A percentile compares a stretch with the other conserved stretches of the same genome.
Conservation (phyloP, 257 asterid species). For the Solanum pinnatisectum region DNA sequence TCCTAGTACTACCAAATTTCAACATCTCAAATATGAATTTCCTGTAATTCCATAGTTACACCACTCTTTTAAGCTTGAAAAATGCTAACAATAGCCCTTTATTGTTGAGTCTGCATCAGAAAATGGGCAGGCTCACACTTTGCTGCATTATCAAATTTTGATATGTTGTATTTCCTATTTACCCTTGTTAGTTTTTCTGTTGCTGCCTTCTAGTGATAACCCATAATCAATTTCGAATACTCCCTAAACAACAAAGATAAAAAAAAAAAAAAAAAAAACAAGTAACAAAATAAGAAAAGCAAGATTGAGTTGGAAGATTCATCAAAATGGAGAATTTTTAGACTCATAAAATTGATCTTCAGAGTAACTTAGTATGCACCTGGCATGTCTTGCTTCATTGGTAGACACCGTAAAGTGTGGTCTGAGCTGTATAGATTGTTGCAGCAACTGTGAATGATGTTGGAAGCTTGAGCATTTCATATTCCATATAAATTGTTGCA, state of each 20-base stretch:
- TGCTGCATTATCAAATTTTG: conserved; percentile 59
- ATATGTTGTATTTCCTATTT: conserved; percentile 65
- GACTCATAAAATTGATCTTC: conserved; percentile 61
- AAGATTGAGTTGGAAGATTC: not conserved
- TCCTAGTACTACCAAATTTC: not conserved
- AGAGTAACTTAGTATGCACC: conserved; percentile 56
- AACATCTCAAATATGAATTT: not conserved
- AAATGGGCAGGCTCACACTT: conserved; percentile 57
- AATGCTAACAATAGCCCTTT: not conserved
- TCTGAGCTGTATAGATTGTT: conserved; percentile 64
- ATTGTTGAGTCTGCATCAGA: conserved; percentile 5
- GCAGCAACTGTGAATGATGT: conserved; percentile 67
- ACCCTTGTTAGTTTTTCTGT: conserved; percentile 22
- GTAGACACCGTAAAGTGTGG: conserved; percentile 37
- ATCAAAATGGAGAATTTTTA: not conserved
- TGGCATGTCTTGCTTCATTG: conserved; percentile 82
- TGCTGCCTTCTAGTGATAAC: not conserved
- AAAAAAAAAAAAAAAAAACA: too few relatives aligned
- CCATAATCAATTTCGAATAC: not conserved
- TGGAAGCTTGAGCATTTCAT: conserved; percentile 66
- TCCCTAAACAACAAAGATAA: not conserved
- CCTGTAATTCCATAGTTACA: not conserved
- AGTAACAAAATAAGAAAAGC: not conserved
- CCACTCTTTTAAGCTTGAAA: not conserved
- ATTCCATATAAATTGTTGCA: conserved; percentile 23